Conservation (phyloP, 2,329 filamentous ascomycete species). For the Penicillium sp. region DNA sequence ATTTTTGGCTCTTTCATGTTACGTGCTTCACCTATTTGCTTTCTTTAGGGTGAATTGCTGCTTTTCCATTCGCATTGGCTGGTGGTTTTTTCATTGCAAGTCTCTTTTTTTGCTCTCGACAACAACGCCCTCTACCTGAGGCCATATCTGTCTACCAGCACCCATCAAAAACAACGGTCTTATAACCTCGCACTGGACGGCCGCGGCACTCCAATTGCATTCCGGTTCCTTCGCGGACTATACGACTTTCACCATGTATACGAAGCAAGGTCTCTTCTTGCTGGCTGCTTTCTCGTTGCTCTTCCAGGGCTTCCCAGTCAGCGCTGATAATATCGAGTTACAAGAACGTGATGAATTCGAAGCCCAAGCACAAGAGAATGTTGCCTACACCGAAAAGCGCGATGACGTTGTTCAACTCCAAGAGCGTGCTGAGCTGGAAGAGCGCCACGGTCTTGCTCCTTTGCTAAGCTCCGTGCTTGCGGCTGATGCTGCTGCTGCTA, state of each 20-base stretch:
- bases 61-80: not conserved
- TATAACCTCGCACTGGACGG: not conserved
- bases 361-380: not conserved
- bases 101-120: not conserved
- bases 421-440: not conserved
- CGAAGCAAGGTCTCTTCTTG: conserved; percentile 14
- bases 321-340: conserved; percentile 4
- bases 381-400: not conserved
- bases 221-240: not conserved
- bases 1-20: not conserved
- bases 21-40: not conserved
- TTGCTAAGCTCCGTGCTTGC: conserved; percentile 6
- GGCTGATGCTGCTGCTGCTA: not conserved
- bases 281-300: conserved; percentile 17
- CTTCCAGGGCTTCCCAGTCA: conserved; percentile 10
- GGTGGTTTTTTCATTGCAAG: not conserved
- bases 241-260: conserved; percentile 16
- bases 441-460: conserved; percentile 1
- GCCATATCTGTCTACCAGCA: not conserved
- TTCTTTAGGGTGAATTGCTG: not conserved
- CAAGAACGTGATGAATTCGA: not conserved
- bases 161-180: not conserved
- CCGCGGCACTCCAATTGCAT: not conserved
- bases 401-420: not conserved
- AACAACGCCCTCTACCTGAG: not conserved